Evolutionary conservation across 345 rosid species (phyloP).

Genomic region (Noccaea caerulescens): DNA sequence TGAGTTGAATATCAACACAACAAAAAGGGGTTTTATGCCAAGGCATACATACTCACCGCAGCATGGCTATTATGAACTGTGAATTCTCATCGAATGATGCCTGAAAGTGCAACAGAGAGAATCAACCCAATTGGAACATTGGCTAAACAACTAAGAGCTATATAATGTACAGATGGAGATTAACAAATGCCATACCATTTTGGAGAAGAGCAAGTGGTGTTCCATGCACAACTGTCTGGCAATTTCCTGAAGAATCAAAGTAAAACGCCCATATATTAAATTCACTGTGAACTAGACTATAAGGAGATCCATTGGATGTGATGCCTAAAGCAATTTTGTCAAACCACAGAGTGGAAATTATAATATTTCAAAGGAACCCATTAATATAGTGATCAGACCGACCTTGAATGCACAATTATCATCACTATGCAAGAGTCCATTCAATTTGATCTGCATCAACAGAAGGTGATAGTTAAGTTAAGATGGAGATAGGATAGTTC

Average conservation of each 20-base stretch:
- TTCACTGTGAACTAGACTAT: not conserved
- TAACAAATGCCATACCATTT: constrained; percentile 58
- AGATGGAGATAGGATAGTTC: constrained; percentile 9
- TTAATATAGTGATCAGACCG: constrained; percentile 47
- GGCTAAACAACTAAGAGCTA: constrained; percentile 1
- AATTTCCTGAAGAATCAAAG: constrained; percentile 62
- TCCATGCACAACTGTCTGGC: constrained; percentile 88
- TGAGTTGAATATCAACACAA: constrained; percentile 17
- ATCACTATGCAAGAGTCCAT: constrained; percentile 85
- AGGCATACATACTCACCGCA: constrained; percentile 56
- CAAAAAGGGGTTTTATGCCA: constrained; percentile 13
- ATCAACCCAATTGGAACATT: constrained; percentile 6
- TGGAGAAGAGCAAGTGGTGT: constrained; percentile 80
- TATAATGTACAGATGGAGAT: not conserved
- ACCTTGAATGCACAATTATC: constrained; percentile 89
- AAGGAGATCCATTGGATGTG: not conserved
- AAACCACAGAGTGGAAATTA: not conserved
- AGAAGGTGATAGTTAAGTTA: constrained; percentile 8
- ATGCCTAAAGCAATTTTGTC: not conserved
- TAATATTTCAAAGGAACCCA: not conserved
- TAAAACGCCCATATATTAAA: not conserved
- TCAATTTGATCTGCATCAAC: constrained; percentile 76
- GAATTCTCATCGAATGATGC: constrained; percentile 95
- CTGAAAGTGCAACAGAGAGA: constrained; percentile 48
- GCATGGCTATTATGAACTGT: constrained; percentile 81